phyloP scores from a whole-genome alignment of 2,329 filamentous ascomycete species.

The Leptographium wingfieldii region DNA sequence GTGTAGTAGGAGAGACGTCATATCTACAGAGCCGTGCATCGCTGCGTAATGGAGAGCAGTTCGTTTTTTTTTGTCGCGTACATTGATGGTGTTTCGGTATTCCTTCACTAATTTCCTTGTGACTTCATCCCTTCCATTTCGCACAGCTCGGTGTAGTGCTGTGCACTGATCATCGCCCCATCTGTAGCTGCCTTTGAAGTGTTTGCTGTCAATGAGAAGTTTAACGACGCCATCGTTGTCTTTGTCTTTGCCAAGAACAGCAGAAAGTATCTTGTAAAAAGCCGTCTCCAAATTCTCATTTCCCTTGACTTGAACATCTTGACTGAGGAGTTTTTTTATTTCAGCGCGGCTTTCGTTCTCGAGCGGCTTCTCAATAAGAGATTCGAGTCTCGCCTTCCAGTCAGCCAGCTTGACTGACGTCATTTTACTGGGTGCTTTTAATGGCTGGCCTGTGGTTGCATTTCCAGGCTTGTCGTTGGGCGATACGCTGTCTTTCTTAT shows the following conservation, averaged over 20 bases:
- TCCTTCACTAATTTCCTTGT: not conserved
- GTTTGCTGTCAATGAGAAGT: not conserved
- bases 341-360: not conserved
- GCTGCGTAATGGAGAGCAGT: not conserved
- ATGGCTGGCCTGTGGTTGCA: not conserved
- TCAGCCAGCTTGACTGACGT: not conserved
- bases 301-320: not conserved
- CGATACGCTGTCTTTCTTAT: not conserved
- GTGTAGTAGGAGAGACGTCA: not conserved
- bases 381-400: not conserved
- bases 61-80: not conserved
- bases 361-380: not conserved
- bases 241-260: not conserved
- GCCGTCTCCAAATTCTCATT: not conserved
- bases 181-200: not conserved
- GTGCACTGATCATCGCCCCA: not conserved
- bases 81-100: not conserved
- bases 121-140: not conserved
- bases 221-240: not conserved
- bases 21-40: not conserved
- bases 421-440: not conserved
- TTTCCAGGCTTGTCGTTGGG: not conserved
- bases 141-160: not conserved
- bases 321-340: not conserved
- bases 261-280: not conserved